These are phyloP conservation scores for Colletotrichum caudatum DNA, from an alignment of 2,329 filamentous ascomycete genomes.

Conservation along the genomic window DNA sequence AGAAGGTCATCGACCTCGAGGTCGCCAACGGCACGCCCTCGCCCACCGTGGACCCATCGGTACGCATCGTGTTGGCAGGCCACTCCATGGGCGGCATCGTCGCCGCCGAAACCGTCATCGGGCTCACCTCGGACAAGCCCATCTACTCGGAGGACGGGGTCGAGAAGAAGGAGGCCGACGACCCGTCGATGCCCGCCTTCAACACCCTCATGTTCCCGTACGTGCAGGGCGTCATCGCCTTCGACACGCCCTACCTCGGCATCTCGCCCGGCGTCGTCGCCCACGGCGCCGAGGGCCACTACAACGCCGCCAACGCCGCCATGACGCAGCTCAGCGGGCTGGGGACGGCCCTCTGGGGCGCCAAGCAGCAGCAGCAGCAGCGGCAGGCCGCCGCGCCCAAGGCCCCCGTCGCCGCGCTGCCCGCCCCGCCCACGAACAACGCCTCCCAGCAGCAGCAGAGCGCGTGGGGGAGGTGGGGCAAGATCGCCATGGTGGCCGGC, in stretches of 20 bases:
- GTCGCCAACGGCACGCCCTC: constrained; percentile 83
- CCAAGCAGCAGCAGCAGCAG: constrained; percentile 45
- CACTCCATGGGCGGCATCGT: constrained; percentile 97
- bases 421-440: constrained; percentile 50
- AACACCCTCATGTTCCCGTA: constrained; percentile 90
- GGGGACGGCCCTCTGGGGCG: constrained; percentile 76
- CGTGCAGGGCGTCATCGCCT: constrained; percentile 89
- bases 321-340: constrained; percentile 75
- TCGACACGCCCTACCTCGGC: constrained; percentile 92
- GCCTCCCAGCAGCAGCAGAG: constrained; percentile 48
- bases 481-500: constrained; percentile 86
- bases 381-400: constrained; percentile 52
- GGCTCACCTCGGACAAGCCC: constrained; percentile 70
- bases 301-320: constrained; percentile 78
- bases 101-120: constrained; percentile 86
- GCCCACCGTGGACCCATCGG: constrained; percentile 87
- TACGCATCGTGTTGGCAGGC: constrained; percentile 83
- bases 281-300: constrained; percentile 87
- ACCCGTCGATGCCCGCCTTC: constrained; percentile 51
- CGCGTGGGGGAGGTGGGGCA: constrained; percentile 84
- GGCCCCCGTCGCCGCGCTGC: constrained; percentile 52
- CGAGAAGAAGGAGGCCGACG: constrained; percentile 47
- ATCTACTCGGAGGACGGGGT: constrained; percentile 62
- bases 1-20: constrained; percentile 95
- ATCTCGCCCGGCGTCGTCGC: constrained; percentile 87